A percentile compares a stretch with the other conserved stretches of the same genome.
These are phyloP conservation scores for Conringia planisiliqua DNA, from an alignment of 345 rosid genomes.

Conservation along the genomic window DNA sequence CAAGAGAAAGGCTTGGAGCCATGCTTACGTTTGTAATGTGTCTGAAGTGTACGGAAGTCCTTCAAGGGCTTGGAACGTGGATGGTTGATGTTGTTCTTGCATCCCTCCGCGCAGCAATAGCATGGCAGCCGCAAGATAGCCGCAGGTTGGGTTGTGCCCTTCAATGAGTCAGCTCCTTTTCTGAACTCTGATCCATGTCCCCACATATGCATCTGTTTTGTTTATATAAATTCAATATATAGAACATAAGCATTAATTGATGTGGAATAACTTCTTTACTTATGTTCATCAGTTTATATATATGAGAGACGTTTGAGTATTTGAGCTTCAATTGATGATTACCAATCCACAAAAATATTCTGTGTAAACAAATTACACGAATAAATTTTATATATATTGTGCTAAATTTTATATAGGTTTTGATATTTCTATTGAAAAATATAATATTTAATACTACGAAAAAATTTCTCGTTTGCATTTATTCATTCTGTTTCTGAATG, in stretches of 20 bases:
- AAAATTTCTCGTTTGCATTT: background rate
- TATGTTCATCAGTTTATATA: background rate
- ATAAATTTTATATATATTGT: background rate
- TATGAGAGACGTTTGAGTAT: background rate
- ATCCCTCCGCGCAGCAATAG: conserved; percentile 89
- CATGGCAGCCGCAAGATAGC: conserved; percentile 93
- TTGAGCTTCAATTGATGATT: background rate
- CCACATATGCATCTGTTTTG: conserved; percentile 97
- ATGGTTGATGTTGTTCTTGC: conserved; percentile 94
- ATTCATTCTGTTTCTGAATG: background rate
- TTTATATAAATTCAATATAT: background rate
- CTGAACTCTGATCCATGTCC: conserved; percentile 98
- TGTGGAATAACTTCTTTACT: background rate
- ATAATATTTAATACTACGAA: no score
- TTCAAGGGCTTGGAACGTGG: conserved; percentile 86
- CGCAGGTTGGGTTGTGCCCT: conserved; percentile 80
- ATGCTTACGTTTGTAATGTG: conserved; percentile 97
- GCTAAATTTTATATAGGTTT: background rate
- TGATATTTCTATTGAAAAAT: no score
- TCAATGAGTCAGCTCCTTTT: conserved; percentile 86
- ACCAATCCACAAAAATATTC: background rate
- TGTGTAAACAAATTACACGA: background rate
- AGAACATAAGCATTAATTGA: background rate
- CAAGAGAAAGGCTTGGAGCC: conserved; percentile 93
- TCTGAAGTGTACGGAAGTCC: conserved; percentile 94